Base-by-base conservation (phyloP, 768 basidiomycete species). In the Boletus huronensis region DNA sequence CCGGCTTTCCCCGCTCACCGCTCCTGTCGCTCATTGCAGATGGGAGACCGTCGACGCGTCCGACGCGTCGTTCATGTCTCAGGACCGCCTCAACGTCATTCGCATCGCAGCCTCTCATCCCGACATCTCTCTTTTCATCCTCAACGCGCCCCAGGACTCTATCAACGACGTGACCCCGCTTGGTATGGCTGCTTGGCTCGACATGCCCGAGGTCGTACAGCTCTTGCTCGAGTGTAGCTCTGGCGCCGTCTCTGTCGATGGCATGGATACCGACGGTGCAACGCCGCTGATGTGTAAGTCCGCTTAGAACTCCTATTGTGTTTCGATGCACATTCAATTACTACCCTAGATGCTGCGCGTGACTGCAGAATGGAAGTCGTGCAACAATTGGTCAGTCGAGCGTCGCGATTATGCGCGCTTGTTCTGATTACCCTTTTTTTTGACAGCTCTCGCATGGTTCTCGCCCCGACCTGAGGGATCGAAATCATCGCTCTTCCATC, bases 201-300 rank as follows among this genome's bases (percentile, higher is more conserved):
- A 89, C 61, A 72, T 80, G 68, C 79, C 80, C 11, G 70, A 79
- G 16, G 77, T 75, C 25, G 85, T 91, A n/a, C 74, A 74, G 52
- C 61, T 83, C 39, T 72, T 91, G n/a, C 77, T 91, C 25, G 82
- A 87, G 43, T 78, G 74, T 28, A 85, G 84, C 60, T 69, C 74
- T 3, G 84, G 82, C 40, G 66, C 79, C 23, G 81, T 91, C 23
- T 79, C 84, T 7, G 87, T 90, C 4, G 85, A 91, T 59, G 87
- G 83, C 31, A 80, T 83, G 75, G 89, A 92, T 63, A 72, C 79
- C 23, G 82, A 86, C 63, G 87, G 87, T 7, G 88, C 86, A 23
- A 92, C 89, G 26, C 82, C 89, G 6, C 75, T 92, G 55, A 92
- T 92, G 89, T 92, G 89, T 92, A 76, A 73, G 85, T 75, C 25